Evolutionary conservation across 2,329 filamentous ascomycete species (phyloP).

Genomic region (Trichophyton schoenleinii): DNA sequence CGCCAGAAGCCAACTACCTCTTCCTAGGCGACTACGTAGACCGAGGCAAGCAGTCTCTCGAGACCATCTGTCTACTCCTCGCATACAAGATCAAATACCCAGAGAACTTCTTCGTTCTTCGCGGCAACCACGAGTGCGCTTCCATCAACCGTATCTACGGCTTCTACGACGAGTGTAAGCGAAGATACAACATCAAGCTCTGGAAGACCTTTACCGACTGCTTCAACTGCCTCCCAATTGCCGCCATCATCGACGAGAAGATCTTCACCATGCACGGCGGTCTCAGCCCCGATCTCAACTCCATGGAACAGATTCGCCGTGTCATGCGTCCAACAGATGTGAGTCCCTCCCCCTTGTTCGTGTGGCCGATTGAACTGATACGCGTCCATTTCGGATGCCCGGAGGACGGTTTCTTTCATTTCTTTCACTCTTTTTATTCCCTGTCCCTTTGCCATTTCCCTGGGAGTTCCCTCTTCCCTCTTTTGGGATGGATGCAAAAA

Average conservation of each 20-base stretch:
- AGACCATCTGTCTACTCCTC: conserved; percentile 92
- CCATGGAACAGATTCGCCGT: conserved; percentile 98
- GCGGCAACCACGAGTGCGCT: conserved; percentile 97
- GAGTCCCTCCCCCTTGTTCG: conserved; percentile 35
- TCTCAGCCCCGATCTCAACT: conserved; percentile 91
- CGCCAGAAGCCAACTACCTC: conserved; percentile 96
- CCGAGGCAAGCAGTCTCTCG: conserved; percentile 95
- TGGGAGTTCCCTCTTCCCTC: not conserved
- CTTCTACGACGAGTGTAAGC: conserved; percentile 99
- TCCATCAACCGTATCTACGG: conserved; percentile 99
- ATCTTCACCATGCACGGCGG: conserved; percentile 99
- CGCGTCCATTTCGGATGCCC: conserved; percentile 4
- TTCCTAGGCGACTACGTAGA: conserved; percentile 99
- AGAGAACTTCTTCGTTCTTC: conserved; percentile 98
- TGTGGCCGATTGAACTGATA: conserved; percentile 4
- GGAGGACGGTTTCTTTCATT: not conserved
- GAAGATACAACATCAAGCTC: conserved; percentile 96
- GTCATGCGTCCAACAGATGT: conserved; percentile 99
- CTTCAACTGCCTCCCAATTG: conserved; percentile 98
- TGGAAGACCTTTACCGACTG: conserved; percentile 99
- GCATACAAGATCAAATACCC: conserved; percentile 99
- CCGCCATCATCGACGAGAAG: conserved; percentile 98
- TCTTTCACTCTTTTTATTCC: not conserved
- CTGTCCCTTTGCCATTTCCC: not conserved
- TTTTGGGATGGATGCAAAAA: not conserved